Evolutionary conservation across 1,284 basidiomycete species (phyloP), one percentile per base, ranked within the genome.

Genomic region (Ustilago hordei): DNA sequence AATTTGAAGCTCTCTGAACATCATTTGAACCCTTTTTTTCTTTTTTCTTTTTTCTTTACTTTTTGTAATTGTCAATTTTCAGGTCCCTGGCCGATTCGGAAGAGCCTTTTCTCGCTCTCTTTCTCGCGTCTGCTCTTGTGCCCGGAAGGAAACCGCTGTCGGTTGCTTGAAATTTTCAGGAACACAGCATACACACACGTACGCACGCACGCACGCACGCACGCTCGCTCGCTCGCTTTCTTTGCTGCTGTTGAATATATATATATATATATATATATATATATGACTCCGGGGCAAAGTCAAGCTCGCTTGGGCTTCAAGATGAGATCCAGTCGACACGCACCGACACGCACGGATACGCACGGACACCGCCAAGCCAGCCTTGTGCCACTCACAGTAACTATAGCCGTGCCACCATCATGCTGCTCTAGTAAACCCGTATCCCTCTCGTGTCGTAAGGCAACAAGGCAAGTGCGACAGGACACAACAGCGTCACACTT

Each of bases 381-480:
- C n/a, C 3, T 28, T 28, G 3, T 28, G 23, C 3, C 23, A 28
- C 23, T 28, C 23, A 28, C 23, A 28, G 0, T 31, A 38, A 41
- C 38, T 8, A 55, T 36, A 32, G 34, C 12, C 11, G 12, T 9
- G 5, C 50, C 15, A 8, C 28, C 50, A 15, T n/a, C 39, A 13
- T 6, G 8, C 8, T 6, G 6, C 35, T 38, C 65, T 55, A 81
- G 31, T 75, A 80, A 1, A 76, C 64, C 13, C 78, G 45, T 68
- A 71, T 76, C 0, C 79, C 79, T 31, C 79, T 64, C 31, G 81
- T 82, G 19, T 81, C 81, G 41, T 75, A 82, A 0, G 81, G 81
- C 50, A 82, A 53, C 11, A 82, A 64, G 3, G 71, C 73, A 28
- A 82, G 48, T 12, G 81, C 81, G 2, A 82, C 17, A 1, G 81